Evolutionary conservation across 2,329 filamentous ascomycete species (phyloP), one percentile per base, ranked within the genome.

Genomic region (Botrytis pseudocinerea): DNA sequence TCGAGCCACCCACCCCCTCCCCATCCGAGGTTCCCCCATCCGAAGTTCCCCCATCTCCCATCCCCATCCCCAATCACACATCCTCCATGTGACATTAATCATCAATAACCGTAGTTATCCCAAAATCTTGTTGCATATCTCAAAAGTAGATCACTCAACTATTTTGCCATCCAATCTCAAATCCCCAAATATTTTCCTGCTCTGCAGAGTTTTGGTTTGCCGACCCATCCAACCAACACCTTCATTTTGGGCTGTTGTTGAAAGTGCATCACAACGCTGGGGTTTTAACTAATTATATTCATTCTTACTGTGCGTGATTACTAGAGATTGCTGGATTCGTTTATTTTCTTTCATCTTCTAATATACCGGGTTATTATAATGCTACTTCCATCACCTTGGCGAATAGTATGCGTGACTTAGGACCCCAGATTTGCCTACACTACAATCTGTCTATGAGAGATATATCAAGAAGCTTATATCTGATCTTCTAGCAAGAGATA

Each of bases 271-370:
- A 28, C 51, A 28, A 54, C 14, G 6, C 6, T 28, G 14, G 1
- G 0, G 18, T 28, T 28, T 2, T 18, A 1, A 28, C 0, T 28
- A 18, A 8, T 28, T 0, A 2, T 54, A 1, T 16, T 8, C 1
- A 3, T 1, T 28, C 3, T 8, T 3, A 2, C n/a, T 28, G 1
- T 28, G 0, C 18, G 3, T 18, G 14, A 18, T 2, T 57, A 0
- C 0, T 18, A 4, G 2, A 28, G 6, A 18, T 18, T 8, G 3
- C 0, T 32, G 0, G 3, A 9, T 28, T 18, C 4, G 4, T 4
- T 57, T 28, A 2, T 0, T 9, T 57, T 9, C n/a, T 57, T 32
- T 28, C 18, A 18, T 32, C 18, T 18, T 18, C 2, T 57, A 28
- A 14, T 4, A 18, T 28, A 1, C 16, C 2, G 3, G 2, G 18